Evolutionary conservation across 2,329 filamentous ascomycete species (phyloP).

Genomic region (Reticulascus tulasneorum): DNA sequence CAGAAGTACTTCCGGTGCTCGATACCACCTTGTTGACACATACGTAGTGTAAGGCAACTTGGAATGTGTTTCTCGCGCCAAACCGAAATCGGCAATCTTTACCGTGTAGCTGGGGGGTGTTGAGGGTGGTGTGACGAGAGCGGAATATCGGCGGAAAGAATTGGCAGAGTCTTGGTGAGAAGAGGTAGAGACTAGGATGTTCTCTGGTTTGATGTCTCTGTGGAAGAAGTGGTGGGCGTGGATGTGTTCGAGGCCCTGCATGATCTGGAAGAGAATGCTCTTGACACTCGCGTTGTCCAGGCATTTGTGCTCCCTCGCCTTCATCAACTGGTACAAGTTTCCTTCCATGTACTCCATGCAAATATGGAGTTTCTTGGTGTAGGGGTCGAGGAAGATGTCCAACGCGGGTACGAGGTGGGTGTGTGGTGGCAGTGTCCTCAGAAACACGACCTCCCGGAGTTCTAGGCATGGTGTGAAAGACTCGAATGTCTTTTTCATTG

Average conservation of each 20-base stretch:
- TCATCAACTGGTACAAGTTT: constrained; percentile 98
- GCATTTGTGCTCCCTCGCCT: constrained; percentile 91
- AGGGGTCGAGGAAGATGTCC: constrained; percentile 96
- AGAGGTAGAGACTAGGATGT: constrained; percentile 93
- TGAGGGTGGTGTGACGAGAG: constrained; percentile 88
- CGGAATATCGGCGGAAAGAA: constrained; percentile 88
- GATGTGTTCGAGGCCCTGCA: constrained; percentile 94
- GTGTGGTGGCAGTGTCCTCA: constrained; percentile 82
- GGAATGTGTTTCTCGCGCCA: constrained; percentile 95
- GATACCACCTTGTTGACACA: constrained; percentile 97
- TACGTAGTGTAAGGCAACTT: constrained; percentile 97
- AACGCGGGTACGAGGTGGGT: constrained; percentile 93
- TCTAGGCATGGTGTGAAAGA: constrained; percentile 87
- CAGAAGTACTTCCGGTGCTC: constrained; percentile 89
- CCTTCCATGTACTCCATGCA: constrained; percentile 99
- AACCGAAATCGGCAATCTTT: constrained; percentile 97
- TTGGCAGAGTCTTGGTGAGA: constrained; percentile 72
- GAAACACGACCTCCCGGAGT: constrained; percentile 93
- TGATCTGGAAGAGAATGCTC: constrained; percentile 96
- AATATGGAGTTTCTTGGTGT: constrained; percentile 95
- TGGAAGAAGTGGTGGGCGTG: constrained; percentile 98
- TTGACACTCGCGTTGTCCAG: constrained; percentile 90
- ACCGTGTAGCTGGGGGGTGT: constrained; percentile 93
- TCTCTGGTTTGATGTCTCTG: constrained; percentile 98
- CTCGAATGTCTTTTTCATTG: constrained; percentile 99